Evolutionary conservation across 2,329 filamentous ascomycete species (phyloP).

Genomic region (Juglanconis juglandina): DNA sequence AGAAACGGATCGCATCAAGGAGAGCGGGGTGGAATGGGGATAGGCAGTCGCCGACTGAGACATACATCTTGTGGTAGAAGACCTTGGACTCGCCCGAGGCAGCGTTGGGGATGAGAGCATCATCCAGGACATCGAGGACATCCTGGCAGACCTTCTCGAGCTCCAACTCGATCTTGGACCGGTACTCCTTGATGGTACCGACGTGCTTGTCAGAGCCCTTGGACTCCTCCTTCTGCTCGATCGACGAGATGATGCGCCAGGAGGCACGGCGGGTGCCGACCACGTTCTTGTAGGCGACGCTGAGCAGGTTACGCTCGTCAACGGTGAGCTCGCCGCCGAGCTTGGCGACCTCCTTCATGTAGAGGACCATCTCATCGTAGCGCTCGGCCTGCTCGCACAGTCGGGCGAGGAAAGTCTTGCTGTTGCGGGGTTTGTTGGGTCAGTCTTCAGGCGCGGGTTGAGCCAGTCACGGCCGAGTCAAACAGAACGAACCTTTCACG

Average conservation of each 20-base stretch:
- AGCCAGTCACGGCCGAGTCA: conserved; percentile 5
- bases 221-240: conserved; percentile 99
- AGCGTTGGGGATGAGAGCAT: conserved; percentile 91
- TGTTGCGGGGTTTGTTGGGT: conserved; percentile 40
- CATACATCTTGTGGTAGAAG: conserved; percentile 99
- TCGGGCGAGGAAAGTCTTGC: conserved; percentile 99
- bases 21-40: neutral
- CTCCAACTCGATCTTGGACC: conserved; percentile 96
- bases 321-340: conserved; percentile 76
- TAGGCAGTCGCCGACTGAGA: conserved; percentile 21
- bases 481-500: conserved; percentile 29
- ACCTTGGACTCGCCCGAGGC: conserved; percentile 98
- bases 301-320: conserved; percentile 97
- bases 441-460: conserved; percentile 28
- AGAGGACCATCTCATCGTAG: conserved; percentile 99
- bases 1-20: neutral
- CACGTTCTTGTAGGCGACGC: conserved; percentile 99
- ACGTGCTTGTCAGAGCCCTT: conserved; percentile 97
- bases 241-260: conserved; percentile 99
- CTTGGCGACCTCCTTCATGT: conserved; percentile 99
- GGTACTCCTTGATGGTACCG: conserved; percentile 90
- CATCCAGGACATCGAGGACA: conserved; percentile 90
- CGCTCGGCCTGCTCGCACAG: conserved; percentile 99
- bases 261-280: conserved; percentile 96
- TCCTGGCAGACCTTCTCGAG: conserved; percentile 98